Evolutionary conservation across 1,139 yeast species (phyloP).

Genomic region (Zygosaccharomyces sapae): DNA sequence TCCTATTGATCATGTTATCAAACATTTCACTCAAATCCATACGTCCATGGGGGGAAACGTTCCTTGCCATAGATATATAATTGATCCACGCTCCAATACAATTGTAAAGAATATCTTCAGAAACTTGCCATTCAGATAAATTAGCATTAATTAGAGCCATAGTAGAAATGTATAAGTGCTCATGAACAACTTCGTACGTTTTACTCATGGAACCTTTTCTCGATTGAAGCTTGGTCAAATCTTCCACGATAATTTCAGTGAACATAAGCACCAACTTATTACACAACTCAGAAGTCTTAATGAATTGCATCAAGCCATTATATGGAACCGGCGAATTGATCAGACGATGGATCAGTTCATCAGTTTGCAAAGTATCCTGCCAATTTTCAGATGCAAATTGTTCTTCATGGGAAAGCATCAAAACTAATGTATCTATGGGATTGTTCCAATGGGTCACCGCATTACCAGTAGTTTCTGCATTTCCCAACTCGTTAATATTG

Average conservation of each 20-base stretch:
- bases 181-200: constrained; percentile 31
- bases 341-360: constrained; percentile 15
- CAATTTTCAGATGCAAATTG: constrained; percentile 14
- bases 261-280: constrained; percentile 37
- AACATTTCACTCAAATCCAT: constrained; percentile 39
- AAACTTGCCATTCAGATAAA: constrained; percentile 16
- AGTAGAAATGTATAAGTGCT: constrained; percentile 32
- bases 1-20: constrained; percentile 31
- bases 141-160: constrained; percentile 33
- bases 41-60: constrained; percentile 38
- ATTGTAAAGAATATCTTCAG: constrained; percentile 29
- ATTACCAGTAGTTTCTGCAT: constrained; percentile 6
- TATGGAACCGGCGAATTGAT: constrained; percentile 23
- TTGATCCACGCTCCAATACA: constrained; percentile 42
- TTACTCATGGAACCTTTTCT: constrained; percentile 26
- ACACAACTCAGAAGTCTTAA: constrained; percentile 21
- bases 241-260: constrained; percentile 55
- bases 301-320: constrained; percentile 29
- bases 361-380: constrained; percentile 13
- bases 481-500: constrained; percentile 32
- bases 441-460: constrained; percentile 37
- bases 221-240: constrained; percentile 36
- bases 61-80: constrained; percentile 42
- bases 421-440: constrained; percentile 39
- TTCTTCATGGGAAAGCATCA: constrained; percentile 22